Conservation (phyloP, 306 rosid species). For the cucumber (Cucumis sativus) region Cucumber_9930_V3 NC_026656.2:1955501-1956000, state of each 20-base stretch:
- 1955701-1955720: neutral
- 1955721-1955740: neutral
- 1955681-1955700: neutral
- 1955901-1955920: too few relatives aligned
- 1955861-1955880: too few relatives aligned
- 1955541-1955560: constrained; percentile 5
- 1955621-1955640: neutral
- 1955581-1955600: neutral
- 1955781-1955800: too few relatives aligned
- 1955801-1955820: too few relatives aligned
- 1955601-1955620: neutral
- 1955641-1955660: neutral
- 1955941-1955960: too few relatives aligned
- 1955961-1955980: too few relatives aligned
- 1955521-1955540: constrained; percentile 49
- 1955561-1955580: neutral
- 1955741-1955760: neutral
- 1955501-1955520: constrained; percentile 53
- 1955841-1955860: too few relatives aligned
- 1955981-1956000: too few relatives aligned
- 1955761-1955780: too few relatives aligned
- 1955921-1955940: too few relatives aligned
- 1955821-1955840: too few relatives aligned
- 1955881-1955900: too few relatives aligned
- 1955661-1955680: neutral